Evolutionary conservation across 345 rosid species (phyloP).

Genomic region (Acer negundo): DNA sequence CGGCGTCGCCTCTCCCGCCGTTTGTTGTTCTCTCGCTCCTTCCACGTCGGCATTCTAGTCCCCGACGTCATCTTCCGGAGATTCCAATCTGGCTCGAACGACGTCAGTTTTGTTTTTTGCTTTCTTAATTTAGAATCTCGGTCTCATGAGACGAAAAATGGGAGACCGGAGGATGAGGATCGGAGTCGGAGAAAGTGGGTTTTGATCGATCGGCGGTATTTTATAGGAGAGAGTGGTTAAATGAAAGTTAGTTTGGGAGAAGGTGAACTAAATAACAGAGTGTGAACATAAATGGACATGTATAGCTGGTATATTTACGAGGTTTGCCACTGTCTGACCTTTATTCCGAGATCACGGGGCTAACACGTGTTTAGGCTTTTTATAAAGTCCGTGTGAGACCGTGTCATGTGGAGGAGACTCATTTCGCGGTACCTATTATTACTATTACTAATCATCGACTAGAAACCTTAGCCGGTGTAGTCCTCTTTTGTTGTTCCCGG

Average conservation of each 20-base stretch:
- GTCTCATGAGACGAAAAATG: conserved; percentile 17
- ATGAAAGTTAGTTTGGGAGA: conserved; percentile 26
- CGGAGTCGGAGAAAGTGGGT: neutral
- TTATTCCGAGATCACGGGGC: conserved; percentile 50
- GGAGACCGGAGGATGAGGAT: neutral
- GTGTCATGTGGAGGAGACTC: neutral
- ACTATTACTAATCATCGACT: neutral
- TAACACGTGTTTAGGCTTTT: conserved; percentile 66
- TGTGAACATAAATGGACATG: conserved; percentile 28
- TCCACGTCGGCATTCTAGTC: conserved; percentile 94
- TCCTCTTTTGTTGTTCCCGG: neutral
- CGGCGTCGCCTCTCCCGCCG: conserved; percentile 85
- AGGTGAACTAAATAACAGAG: conserved; percentile 25
- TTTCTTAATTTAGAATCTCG: neutral
- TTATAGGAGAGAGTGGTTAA: conserved; percentile 22
- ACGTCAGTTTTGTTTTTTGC: neutral
- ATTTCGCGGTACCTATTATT: neutral
- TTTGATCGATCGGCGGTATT: conserved; percentile 7
- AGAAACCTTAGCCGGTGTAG: neutral
- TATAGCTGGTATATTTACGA: conserved; percentile 17
- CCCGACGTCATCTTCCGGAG: conserved; percentile 76
- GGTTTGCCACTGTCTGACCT: conserved; percentile 28
- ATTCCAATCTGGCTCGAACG: neutral
- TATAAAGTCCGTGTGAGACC: conserved; percentile 23
- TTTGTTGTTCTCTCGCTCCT: conserved; percentile 98